Percentiles rank a stretch among this genome's conserved stretches.
Evolutionary conservation across 176 grass and related monocot species (phyloP).

Genomic region (Olyra latifolia): DNA sequence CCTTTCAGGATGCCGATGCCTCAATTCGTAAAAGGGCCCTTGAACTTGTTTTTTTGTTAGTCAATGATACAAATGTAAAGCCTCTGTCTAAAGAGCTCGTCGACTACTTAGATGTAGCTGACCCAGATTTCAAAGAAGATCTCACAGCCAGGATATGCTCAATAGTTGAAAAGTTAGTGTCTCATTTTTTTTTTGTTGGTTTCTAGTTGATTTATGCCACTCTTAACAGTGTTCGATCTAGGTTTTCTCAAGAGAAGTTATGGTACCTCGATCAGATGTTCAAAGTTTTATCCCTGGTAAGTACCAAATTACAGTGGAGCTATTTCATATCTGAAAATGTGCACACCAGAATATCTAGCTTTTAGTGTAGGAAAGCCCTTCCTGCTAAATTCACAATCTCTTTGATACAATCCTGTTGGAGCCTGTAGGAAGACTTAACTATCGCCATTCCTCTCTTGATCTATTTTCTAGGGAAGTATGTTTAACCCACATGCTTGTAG

Average conservation of each 20-base stretch:
- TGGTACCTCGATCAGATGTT: slow-evolving; percentile 99
- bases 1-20: slow-evolving; percentile 89
- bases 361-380: slow-evolving; percentile 1
- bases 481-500: slow-evolving; percentile 12
- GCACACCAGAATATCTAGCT: slow-evolving; percentile 6
- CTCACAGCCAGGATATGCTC: slow-evolving; percentile 86
- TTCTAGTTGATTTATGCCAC: not conserved
- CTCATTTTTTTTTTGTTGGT: not conserved
- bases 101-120: slow-evolving; percentile 78
- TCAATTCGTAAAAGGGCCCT: slow-evolving; percentile 99
- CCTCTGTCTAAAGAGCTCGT: slow-evolving; percentile 88
- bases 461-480: not conserved
- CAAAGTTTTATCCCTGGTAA: slow-evolving; percentile 95
- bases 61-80: slow-evolving; percentile 90
- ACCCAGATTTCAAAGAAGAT: slow-evolving; percentile 97
- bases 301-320: slow-evolving; percentile 33
- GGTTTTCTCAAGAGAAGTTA: slow-evolving; percentile 97
- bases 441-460: not conserved
- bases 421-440: slow-evolving; percentile 2
- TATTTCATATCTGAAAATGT: slow-evolving; percentile 25
- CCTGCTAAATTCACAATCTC: not conserved
- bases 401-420: not conserved
- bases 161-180: slow-evolving; percentile 84
- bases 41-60: slow-evolving; percentile 82
- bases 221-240: slow-evolving; percentile 43